phyloP scores from a whole-genome alignment of 2,329 filamentous ascomycete genomes.

The Nannizzia gypsea region DNA sequence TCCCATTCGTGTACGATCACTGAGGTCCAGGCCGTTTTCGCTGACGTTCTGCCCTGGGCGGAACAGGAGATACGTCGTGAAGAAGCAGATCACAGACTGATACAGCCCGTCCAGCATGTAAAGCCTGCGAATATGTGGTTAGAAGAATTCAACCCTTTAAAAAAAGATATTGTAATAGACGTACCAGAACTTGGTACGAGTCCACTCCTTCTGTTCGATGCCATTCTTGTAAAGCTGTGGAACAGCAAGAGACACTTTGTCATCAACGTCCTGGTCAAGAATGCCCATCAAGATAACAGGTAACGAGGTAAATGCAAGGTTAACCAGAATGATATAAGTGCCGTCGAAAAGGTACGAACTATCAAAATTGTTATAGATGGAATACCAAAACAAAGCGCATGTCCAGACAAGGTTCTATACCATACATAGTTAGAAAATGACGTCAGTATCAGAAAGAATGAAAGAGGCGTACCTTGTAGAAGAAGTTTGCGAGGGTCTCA shows the following conservation, averaged over 20 bases:
- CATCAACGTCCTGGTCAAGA: constrained; percentile 90
- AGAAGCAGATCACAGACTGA: constrained; percentile 88
- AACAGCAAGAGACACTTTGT: constrained; percentile 84
- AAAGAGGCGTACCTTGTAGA: constrained; percentile 63
- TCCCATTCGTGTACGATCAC: constrained; percentile 73
- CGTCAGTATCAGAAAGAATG: not conserved
- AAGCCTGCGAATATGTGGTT: constrained; percentile 41
- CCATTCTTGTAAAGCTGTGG: constrained; percentile 90
- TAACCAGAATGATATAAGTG: constrained; percentile 93
- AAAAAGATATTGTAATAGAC: constrained; percentile 21
- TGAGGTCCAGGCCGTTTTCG: constrained; percentile 60
- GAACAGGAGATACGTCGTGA: constrained; percentile 77
- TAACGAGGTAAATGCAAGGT: constrained; percentile 89
- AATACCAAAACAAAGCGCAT: constrained; percentile 93
- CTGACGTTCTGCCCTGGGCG: constrained; percentile 56
- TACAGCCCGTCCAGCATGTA: constrained; percentile 95
- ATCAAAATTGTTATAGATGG: constrained; percentile 91
- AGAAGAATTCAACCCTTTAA: constrained; percentile 2
- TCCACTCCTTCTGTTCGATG: constrained; percentile 95
- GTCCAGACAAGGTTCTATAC: constrained; percentile 87
- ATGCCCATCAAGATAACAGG: constrained; percentile 94
- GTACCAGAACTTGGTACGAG: constrained; percentile 90
- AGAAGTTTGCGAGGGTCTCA: constrained; percentile 95
- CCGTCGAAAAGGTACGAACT: constrained; percentile 96
- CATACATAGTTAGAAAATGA: constrained; percentile 22